A percentile compares a stretch with the other conserved stretches of the same genome.
Evolutionary conservation across 2,329 filamentous ascomycete genomes (phyloP).

Genomic region (Emericellopsis cladophorae): DNA sequence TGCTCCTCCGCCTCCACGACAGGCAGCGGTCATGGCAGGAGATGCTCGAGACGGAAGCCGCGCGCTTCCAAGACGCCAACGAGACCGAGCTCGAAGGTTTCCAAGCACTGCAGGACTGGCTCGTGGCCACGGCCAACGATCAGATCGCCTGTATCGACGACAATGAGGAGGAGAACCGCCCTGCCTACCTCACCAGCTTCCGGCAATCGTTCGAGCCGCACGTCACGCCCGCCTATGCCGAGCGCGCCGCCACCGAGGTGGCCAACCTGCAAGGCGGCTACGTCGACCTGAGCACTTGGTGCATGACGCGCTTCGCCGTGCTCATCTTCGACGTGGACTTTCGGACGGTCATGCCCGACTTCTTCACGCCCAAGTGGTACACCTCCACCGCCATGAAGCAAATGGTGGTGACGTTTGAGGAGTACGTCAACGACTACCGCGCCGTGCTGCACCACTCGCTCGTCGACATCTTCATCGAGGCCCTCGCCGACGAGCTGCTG

Average conservation of each 20-base stretch:
- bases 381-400: constrained; percentile 75
- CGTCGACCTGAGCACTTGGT: constrained; percentile 88
- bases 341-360: constrained; percentile 65
- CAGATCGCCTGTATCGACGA: constrained; percentile 98
- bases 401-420: constrained; percentile 88
- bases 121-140: constrained; percentile 93
- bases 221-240: constrained; percentile 69
- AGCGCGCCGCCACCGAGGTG: constrained; percentile 61
- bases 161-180: constrained; percentile 59
- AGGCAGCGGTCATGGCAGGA: constrained; percentile 80
- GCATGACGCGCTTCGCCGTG: constrained; percentile 73
- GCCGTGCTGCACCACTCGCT: constrained; percentile 75
- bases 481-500: constrained; percentile 83
- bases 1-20: constrained; percentile 75
- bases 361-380: constrained; percentile 92
- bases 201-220: constrained; percentile 69
- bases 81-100: constrained; percentile 45
- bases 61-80: constrained; percentile 46
- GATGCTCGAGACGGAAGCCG: constrained; percentile 76
- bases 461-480: constrained; percentile 84
- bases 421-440: constrained; percentile 84
- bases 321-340: constrained; percentile 91
- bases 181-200: constrained; percentile 80
- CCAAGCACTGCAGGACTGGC: constrained; percentile 85
- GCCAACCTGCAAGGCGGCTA: constrained; percentile 75